Conservation (phyloP, 257 asterid genomes). For the Prunella vulgaris region DNA sequence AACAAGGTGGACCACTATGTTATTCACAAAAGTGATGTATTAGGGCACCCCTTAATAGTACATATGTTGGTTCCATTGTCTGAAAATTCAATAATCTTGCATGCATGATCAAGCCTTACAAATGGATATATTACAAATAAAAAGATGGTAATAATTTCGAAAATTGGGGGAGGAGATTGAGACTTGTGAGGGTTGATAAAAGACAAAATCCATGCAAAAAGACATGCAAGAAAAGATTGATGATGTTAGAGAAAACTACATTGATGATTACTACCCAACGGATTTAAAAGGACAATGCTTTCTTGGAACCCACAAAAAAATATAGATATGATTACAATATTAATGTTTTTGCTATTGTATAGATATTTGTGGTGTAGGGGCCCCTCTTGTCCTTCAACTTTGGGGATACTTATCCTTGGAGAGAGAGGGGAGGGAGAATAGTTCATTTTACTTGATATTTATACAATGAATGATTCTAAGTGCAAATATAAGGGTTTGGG, state of each 20-base stretch:
- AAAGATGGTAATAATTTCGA: not conserved
- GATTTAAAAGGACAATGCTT: conserved; percentile 31
- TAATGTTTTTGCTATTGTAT: not conserved
- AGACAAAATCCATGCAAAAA: conserved; percentile 33
- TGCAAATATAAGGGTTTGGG: no score
- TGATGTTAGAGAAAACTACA: conserved; percentile 20
- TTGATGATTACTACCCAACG: conserved; percentile 21
- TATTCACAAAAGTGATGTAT: not conserved
- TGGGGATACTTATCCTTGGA: no score
- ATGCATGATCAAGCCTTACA: not conserved
- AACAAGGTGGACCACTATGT: conserved; percentile 3
- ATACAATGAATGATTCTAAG: no score
- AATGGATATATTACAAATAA: not conserved
- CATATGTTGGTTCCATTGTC: not conserved
- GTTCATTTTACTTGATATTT: no score
- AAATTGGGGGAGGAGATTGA: conserved; percentile 18
- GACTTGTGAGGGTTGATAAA: conserved; percentile 21
- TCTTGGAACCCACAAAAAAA: conserved; percentile 21
- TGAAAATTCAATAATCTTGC: not conserved
- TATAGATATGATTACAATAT: conserved; percentile 16
- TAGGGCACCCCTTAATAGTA: not conserved
- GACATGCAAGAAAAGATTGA: conserved; percentile 38
- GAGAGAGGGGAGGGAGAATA: no score
- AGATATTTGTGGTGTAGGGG: not conserved
- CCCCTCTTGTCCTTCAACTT: no score